Conservation (phyloP, 345 rosid genomes). For the Ailanthus altissimus region DNA sequence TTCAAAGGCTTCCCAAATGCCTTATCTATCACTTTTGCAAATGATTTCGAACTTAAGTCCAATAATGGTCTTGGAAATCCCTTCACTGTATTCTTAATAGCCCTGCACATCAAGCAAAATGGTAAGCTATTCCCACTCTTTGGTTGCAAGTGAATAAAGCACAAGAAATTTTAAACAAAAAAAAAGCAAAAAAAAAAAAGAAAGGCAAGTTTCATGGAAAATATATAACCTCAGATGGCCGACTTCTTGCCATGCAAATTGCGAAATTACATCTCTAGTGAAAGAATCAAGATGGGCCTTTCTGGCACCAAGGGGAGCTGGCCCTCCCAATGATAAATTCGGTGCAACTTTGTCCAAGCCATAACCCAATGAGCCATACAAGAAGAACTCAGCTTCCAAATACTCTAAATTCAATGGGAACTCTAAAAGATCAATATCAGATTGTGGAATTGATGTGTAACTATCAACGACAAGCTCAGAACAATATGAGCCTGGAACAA, state of each 20-base stretch:
- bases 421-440: slow-evolving; percentile 59
- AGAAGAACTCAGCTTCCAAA: slow-evolving; percentile 90
- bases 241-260: slow-evolving; percentile 89
- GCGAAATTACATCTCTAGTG: slow-evolving; percentile 59
- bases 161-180: neutral
- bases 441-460: slow-evolving; percentile 22
- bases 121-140: neutral
- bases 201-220: no score
- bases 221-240: slow-evolving; percentile 68
- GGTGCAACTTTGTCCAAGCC: slow-evolving; percentile 81
- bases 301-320: slow-evolving; percentile 65
- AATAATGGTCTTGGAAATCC: slow-evolving; percentile 86
- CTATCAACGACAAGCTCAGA: slow-evolving; percentile 11
- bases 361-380: slow-evolving; percentile 65
- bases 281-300: slow-evolving; percentile 60
- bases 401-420: slow-evolving; percentile 86
- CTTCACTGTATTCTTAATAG: slow-evolving; percentile 53
- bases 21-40: slow-evolving; percentile 51
- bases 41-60: slow-evolving; percentile 57
- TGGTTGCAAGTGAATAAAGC: neutral
- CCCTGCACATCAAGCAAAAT: slow-evolving; percentile 42
- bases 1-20: slow-evolving; percentile 51
- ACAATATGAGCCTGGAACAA: slow-evolving; percentile 27
- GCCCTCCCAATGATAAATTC: slow-evolving; percentile 63
- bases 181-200: no score